phyloP scores from a whole-genome alignment of 768 basidiomycete species.

The Kwoniella mangroviensis region DNA sequence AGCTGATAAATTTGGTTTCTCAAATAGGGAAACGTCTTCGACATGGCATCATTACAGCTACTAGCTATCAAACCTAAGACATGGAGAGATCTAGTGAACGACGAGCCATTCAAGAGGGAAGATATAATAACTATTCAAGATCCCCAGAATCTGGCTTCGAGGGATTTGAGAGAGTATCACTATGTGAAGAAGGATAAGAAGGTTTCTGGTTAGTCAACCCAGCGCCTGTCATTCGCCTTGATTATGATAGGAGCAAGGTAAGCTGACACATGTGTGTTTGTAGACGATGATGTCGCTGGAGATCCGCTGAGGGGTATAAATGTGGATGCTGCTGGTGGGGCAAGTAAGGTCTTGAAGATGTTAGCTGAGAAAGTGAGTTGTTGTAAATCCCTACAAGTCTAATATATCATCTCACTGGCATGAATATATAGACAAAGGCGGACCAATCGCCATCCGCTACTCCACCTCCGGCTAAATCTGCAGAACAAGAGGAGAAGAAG shows the following conservation, averaged over 20 bases:
- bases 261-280: conserved; percentile 5
- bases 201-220: conserved; percentile 44
- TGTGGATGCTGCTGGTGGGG: conserved; percentile 58
- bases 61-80: conserved; percentile 57
- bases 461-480: conserved; percentile 15
- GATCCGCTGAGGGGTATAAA: conserved; percentile 59
- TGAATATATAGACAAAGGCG: conserved; percentile 30
- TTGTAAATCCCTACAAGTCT: background rate
- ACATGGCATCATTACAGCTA: conserved; percentile 56
- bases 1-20: background rate
- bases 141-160: conserved; percentile 57
- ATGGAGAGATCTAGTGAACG: conserved; percentile 81
- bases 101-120: conserved; percentile 80
- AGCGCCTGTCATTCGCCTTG: background rate
- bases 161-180: conserved; percentile 60
- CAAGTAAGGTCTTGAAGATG: conserved; percentile 57
- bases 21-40: conserved; percentile 54
- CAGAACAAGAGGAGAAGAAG: conserved; percentile 30
- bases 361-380: conserved; percentile 56
- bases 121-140: conserved; percentile 91
- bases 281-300: conserved; percentile 47
- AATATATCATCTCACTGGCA: too few relatives aligned
- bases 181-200: conserved; percentile 59
- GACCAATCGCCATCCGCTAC: conserved; percentile 29
- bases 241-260: background rate